Evolutionary conservation across 2,329 filamentous ascomycete genomes (phyloP).

Genomic region (Penicillium concentricum): DNA sequence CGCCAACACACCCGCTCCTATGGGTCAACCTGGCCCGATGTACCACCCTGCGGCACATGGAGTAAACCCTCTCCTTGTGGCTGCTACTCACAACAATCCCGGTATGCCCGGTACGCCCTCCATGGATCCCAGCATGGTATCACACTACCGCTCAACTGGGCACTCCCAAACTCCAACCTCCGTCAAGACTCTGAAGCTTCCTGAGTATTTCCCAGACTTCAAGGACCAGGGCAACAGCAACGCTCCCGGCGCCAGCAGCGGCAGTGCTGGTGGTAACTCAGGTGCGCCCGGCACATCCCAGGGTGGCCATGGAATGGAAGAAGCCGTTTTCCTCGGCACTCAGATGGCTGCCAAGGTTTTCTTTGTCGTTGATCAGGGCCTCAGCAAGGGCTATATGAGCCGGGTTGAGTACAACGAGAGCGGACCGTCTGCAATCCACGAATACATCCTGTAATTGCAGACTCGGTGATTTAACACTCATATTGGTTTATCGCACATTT

Average conservation of each 20-base stretch:
- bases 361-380: slow-evolving; percentile 66
- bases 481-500: neutral
- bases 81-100: slow-evolving; percentile 64
- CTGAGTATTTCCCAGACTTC: slow-evolving; percentile 89
- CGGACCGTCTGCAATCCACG: slow-evolving; percentile 64
- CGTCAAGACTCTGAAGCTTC: slow-evolving; percentile 74
- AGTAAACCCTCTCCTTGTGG: slow-evolving; percentile 88
- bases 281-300: slow-evolving; percentile 37
- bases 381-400: slow-evolving; percentile 67
- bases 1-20: slow-evolving; percentile 70
- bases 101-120: slow-evolving; percentile 39
- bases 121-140: slow-evolving; percentile 33
- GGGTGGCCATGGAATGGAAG: slow-evolving; percentile 61
- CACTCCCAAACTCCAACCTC: slow-evolving; percentile 77
- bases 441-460: slow-evolving; percentile 43
- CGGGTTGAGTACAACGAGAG: slow-evolving; percentile 67
- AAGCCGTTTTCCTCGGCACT: slow-evolving; percentile 81
- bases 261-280: slow-evolving; percentile 31
- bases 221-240: slow-evolving; percentile 61
- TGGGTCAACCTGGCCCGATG: slow-evolving; percentile 48
- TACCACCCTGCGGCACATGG: slow-evolving; percentile 58
- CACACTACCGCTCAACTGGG: slow-evolving; percentile 57
- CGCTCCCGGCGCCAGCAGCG: slow-evolving; percentile 30
- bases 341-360: slow-evolving; percentile 79
- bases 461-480: neutral